Percentiles rank a stretch among this genome's conserved stretches.
These are phyloP conservation scores for Leccinum aurantiacum DNA, from an alignment of 768 basidiomycete species.

Conservation along the genomic window DNA sequence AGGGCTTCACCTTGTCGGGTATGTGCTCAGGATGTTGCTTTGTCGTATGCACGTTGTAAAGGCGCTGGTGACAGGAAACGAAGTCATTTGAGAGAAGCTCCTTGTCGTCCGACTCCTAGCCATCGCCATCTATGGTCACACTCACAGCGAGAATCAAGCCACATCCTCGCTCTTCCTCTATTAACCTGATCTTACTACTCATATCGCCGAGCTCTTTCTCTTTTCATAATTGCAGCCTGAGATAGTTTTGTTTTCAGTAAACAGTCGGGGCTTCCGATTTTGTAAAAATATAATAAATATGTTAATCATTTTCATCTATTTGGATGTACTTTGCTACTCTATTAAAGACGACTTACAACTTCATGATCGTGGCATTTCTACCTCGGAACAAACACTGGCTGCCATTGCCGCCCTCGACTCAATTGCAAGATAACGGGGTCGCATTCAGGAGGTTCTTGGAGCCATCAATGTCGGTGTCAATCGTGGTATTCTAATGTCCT, in stretches of 20 bases:
- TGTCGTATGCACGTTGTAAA: slow-evolving; percentile 83
- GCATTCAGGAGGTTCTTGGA: slow-evolving; percentile 82
- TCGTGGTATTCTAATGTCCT: slow-evolving; percentile 91
- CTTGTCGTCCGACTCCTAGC: slow-evolving; percentile 80
- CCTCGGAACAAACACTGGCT: slow-evolving; percentile 68
- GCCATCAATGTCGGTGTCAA: slow-evolving; percentile 95
- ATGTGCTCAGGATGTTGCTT: slow-evolving; percentile 42
- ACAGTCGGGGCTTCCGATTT: too few species aligned
- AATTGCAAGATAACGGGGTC: slow-evolving; percentile 78
- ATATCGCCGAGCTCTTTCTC: slow-evolving; percentile 74
- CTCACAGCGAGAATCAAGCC: slow-evolving; percentile 76
- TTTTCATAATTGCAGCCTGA: too few species aligned
- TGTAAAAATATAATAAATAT: too few species aligned
- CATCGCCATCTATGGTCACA: slow-evolving; percentile 89
- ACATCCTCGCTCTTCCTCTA: slow-evolving; percentile 86
- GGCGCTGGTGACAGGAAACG: slow-evolving; percentile 57
- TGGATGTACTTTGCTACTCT: too few species aligned
- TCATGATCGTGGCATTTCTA: slow-evolving; percentile 61
- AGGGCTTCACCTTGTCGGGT: too few species aligned
- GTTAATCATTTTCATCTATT: too few species aligned
- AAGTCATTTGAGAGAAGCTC: slow-evolving; percentile 73
- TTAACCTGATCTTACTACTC: slow-evolving; percentile 88
- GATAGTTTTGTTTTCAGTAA: too few species aligned
- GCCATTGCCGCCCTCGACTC: slow-evolving; percentile 91
- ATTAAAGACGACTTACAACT: slow-evolving; percentile 50